Evolutionary conservation across 192 early-diverging fungal species (phyloP), one percentile per base, ranked within the genome.

Genomic region (Irineochytrium annulatum): DNA sequence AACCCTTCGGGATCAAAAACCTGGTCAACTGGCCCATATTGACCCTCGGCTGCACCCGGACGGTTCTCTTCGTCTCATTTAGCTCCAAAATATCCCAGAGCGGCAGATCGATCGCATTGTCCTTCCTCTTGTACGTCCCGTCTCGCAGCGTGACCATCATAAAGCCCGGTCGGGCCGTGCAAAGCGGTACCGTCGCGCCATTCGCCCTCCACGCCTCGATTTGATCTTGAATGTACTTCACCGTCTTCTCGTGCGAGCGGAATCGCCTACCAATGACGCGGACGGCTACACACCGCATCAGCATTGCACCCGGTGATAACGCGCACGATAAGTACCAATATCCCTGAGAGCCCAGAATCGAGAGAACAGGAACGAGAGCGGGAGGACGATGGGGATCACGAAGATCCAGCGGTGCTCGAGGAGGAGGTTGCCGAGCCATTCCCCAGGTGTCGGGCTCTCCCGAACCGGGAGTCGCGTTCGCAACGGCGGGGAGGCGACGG

Each of bases 1-100:
- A 75, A 16, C 73, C 73, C 27, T 46, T 43, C 14, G 69, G 68
- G 26, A 75, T 55, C 48, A 75, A 41, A 43, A 63, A 57, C 24
- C 57, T 27, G 37, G 73, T 63, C 34, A 75, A 41, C 44, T 66
- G 69, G 52, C 73, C 73, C 54, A 75, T 71, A 52, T 68, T 68
- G 53, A 62, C 63, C 0, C 30, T 22, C 17, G 73, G 73, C 65
- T 75, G 65, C 14, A 70, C 68, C 24, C 52, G 52, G 57, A 75
- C 73, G 20, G 62, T 41, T 17, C 41, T 34, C 30, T 55, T 44
- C 31, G 55, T 56, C 20, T 54, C 54, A 51, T 75, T 61, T 0
- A 75, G 48, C 26, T 70, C 60, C 27, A 75, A 33, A 39, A 75
- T 71, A 39, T 75, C 68, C 28, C 62, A 65, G 39, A 75, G 51